These are phyloP conservation scores for Melanopsichium pennsylvanicum DNA, from an alignment of 1,284 basidiomycete genomes.

Conservation along the genomic window DNA sequence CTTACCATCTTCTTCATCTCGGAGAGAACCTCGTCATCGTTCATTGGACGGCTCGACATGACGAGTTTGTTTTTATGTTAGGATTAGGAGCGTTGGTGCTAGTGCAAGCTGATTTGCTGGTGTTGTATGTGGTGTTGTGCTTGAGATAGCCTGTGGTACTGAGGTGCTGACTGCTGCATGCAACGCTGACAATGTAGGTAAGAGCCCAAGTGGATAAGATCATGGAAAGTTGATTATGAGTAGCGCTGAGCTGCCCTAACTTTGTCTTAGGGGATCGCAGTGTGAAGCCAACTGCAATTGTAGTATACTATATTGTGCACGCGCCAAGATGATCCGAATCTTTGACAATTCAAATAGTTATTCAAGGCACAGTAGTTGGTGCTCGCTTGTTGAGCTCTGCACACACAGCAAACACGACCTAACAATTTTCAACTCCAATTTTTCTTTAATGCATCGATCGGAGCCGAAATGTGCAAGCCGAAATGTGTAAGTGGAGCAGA, in stretches of 20 bases:
- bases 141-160: no score
- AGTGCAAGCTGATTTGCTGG: no score
- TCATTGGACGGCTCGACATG: conserved; percentile 73
- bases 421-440: background rate
- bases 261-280: conserved; percentile 7
- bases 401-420: no score
- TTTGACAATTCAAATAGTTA: no score
- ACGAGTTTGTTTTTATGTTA: conserved; percentile 4
- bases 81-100: no score
- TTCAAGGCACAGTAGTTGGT: no score
- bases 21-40: conserved; percentile 92
- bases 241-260: background rate
- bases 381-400: no score
- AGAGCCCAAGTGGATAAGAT: no score
- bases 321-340: no score
- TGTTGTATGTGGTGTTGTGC: background rate
- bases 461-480: conserved; percentile 39
- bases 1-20: conserved; percentile 98
- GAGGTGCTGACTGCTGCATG: background rate
- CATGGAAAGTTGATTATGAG: no score
- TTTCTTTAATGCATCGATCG: conserved; percentile 5
- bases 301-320: no score
- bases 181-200: background rate
- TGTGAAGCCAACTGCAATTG: background rate
- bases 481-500: no score